phyloP scores from a whole-genome alignment of 208 protist species.

The Histomonas meleagridis region DNA sequence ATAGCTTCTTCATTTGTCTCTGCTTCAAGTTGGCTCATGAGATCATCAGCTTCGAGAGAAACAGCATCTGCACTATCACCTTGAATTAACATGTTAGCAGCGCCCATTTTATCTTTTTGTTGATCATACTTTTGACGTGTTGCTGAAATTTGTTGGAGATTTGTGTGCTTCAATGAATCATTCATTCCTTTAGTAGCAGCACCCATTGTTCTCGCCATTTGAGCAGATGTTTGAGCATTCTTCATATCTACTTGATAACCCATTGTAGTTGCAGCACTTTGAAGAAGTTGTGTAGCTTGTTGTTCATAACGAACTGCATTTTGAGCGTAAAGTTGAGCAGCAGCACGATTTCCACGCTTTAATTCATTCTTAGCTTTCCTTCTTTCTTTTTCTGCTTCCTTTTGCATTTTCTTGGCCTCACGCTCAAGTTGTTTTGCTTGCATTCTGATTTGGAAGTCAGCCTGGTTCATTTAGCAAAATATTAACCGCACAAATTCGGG shows the following conservation, averaged over 20 bases:
- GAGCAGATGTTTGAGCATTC: background rate
- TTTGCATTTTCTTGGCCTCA: background rate
- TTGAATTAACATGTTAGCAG: background rate
- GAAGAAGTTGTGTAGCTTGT: background rate
- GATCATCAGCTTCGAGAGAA: background rate
- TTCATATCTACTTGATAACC: background rate
- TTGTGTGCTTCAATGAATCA: too few relatives aligned
- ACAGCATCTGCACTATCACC: background rate
- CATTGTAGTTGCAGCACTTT: background rate
- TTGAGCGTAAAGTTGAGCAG: constrained; percentile 20
- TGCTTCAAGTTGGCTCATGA: background rate
- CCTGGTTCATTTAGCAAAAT: background rate
- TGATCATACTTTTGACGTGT: background rate
- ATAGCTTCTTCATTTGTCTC: background rate
- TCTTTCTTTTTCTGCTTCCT: background rate
- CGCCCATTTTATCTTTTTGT: background rate
- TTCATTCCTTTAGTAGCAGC: background rate
- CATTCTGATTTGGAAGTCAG: background rate
- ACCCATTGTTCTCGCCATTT: background rate
- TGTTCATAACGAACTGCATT: background rate
- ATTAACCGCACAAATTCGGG: too few relatives aligned
- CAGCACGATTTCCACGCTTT: background rate
- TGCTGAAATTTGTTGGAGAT: background rate
- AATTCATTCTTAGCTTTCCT: background rate
- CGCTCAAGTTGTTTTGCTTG: background rate